These are phyloP conservation scores for Sinapis alba DNA, from an alignment of 441 rosid species.

Conservation along the genomic window DNA sequence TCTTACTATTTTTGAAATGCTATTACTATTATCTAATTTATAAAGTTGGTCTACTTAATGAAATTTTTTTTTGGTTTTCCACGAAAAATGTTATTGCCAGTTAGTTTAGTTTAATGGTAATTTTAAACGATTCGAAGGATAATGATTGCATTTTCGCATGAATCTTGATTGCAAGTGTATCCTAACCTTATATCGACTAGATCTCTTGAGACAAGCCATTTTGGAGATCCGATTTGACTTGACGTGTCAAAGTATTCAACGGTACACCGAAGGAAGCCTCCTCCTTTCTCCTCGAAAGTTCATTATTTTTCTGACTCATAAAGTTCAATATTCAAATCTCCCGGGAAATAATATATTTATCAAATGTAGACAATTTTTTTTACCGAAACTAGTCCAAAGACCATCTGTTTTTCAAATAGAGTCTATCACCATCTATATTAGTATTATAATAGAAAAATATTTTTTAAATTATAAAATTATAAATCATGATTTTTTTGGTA, in stretches of 20 bases:
- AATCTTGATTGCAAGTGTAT: conserved; percentile 34
- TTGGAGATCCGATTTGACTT: conserved; percentile 35
- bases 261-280: conserved; percentile 25
- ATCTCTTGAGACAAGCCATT: conserved; percentile 20
- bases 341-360: background rate
- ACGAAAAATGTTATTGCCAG: background rate
- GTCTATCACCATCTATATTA: background rate
- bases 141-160: conserved; percentile 19
- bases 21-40: background rate
- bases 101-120: background rate
- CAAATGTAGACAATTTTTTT: background rate
- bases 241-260: conserved; percentile 29
- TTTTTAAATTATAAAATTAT: no score
- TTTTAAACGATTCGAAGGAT: background rate
- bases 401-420: background rate
- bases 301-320: conserved; percentile 6
- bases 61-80: background rate
- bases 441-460: background rate
- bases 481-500: no score
- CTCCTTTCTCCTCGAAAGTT: conserved; percentile 13
- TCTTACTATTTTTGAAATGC: background rate
- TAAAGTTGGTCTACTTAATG: background rate
- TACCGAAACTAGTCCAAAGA: background rate
- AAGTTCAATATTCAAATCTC: conserved; percentile 11
- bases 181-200: conserved; percentile 10